phyloP scores from a whole-genome alignment of 768 basidiomycete species.

The Omphalotus guepiniiformis region DNA sequence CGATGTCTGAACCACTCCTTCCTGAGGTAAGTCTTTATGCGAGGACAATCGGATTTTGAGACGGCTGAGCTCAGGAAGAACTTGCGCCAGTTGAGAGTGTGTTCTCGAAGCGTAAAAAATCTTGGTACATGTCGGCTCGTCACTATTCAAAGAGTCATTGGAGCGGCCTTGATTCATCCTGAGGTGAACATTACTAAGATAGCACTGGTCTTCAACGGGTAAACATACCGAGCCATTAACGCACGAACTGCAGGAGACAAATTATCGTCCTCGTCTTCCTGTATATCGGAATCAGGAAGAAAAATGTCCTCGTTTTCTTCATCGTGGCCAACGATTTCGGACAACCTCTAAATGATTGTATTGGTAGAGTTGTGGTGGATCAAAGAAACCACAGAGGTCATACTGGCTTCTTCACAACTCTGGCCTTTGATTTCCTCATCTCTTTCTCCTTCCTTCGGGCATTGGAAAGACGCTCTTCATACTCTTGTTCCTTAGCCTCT shows the following conservation, averaged over 20 bases:
- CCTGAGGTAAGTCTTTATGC: constrained; percentile 15
- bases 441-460: constrained; percentile 63
- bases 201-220: too few species aligned
- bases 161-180: not conserved
- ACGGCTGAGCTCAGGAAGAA: constrained; percentile 78
- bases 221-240: constrained; percentile 63
- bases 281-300: constrained; percentile 49
- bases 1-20: constrained; percentile 8
- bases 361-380: constrained; percentile 5
- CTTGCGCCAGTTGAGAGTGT: constrained; percentile 91
- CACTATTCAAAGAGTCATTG: constrained; percentile 8
- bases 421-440: constrained; percentile 49
- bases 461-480: constrained; percentile 51
- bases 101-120: constrained; percentile 95
- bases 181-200: constrained; percentile 14
- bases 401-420: constrained; percentile 61
- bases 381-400: constrained; percentile 15
- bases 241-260: constrained; percentile 76
- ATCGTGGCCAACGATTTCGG: constrained; percentile 13
- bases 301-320: constrained; percentile 63
- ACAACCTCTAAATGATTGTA: constrained; percentile 12
- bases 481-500: constrained; percentile 62
- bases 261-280: constrained; percentile 40
- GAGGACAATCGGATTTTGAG: constrained; percentile 47
- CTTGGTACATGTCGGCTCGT: constrained; percentile 60